Evolutionary conservation across 139 green algal genomes (phyloP).

Genomic region (Edaphochlamys debaryana): DNA sequence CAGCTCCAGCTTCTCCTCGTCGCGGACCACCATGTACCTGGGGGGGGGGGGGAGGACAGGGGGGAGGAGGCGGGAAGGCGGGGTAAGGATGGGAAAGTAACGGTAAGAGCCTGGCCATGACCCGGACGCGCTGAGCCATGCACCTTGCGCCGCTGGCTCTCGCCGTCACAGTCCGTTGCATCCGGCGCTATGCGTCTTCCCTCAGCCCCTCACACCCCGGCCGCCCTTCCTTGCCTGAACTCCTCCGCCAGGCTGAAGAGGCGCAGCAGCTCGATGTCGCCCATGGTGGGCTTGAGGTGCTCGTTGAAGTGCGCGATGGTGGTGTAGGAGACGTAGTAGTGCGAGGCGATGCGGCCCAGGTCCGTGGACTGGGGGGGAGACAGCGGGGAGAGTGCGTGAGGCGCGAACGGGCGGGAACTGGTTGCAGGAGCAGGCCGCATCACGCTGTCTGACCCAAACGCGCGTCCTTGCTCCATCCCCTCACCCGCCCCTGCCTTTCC

Average conservation of each 20-base stretch:
- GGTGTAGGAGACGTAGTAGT: constrained; percentile 97
- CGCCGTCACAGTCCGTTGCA: too few relatives aligned
- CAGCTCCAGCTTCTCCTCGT: constrained; percentile 99
- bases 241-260: constrained; percentile 95
- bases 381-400: neutral
- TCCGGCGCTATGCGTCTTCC: too few relatives aligned
- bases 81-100: neutral
- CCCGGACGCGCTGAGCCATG: too few relatives aligned
- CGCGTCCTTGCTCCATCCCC: too few relatives aligned
- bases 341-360: constrained; percentile 94
- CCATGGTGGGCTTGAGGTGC: constrained; percentile 97
- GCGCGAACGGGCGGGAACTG: neutral
- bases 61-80: too few relatives aligned
- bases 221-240: constrained; percentile 65
- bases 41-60: neutral
- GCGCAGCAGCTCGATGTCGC: constrained; percentile 97
- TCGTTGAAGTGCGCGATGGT: constrained; percentile 97
- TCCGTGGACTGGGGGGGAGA: constrained; percentile 82
- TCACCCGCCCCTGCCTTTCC: neutral
- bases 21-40: constrained; percentile 78
- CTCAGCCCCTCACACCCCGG: too few relatives aligned
- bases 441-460: too few relatives aligned
- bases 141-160: too few relatives aligned
- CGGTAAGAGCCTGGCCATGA: too few relatives aligned
- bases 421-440: too few relatives aligned